These are phyloP conservation scores for Dioscorea cayenensis DNA, from an alignment of 116 monocot genomes.

Conservation along the genomic window DNA sequence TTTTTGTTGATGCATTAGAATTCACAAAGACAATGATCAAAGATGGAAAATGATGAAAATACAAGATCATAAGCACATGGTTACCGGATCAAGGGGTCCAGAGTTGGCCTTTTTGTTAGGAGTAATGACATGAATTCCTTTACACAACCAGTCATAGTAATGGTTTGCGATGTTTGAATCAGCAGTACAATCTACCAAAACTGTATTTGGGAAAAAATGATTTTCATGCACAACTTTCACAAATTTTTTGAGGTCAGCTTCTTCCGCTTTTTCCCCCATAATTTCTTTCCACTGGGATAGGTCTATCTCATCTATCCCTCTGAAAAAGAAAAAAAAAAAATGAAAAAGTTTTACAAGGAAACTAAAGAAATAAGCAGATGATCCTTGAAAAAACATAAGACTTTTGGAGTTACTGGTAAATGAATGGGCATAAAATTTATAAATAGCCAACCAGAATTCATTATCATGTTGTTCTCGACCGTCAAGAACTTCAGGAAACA, in stretches of 20 bases:
- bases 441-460: no score
- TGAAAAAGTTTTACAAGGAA: not conserved
- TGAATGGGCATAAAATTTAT: no score
- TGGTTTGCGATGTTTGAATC: constrained; percentile 72
- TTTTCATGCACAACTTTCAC: constrained; percentile 67
- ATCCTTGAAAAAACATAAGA: no score
- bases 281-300: constrained; percentile 76
- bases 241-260: constrained; percentile 69
- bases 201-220: constrained; percentile 86
- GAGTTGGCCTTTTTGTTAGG: constrained; percentile 99
- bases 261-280: constrained; percentile 46
- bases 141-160: constrained; percentile 84
- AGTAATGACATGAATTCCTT: constrained; percentile 94
- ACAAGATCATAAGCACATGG: not conserved
- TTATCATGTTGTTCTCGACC: no score
- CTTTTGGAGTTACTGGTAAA: no score
- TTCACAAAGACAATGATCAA: not conserved
- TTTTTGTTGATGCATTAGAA: no score
- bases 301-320: constrained; percentile 93
- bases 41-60: not conserved
- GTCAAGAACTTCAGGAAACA: no score
- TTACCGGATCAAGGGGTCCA: constrained; percentile 92
- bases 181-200: constrained; percentile 92
- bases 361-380: no score
- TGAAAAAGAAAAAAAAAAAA: constrained; percentile 5